Evolutionary conservation across 2,329 filamentous ascomycete species (phyloP).

Genomic region (Colletotrichum euphorbiae): DNA sequence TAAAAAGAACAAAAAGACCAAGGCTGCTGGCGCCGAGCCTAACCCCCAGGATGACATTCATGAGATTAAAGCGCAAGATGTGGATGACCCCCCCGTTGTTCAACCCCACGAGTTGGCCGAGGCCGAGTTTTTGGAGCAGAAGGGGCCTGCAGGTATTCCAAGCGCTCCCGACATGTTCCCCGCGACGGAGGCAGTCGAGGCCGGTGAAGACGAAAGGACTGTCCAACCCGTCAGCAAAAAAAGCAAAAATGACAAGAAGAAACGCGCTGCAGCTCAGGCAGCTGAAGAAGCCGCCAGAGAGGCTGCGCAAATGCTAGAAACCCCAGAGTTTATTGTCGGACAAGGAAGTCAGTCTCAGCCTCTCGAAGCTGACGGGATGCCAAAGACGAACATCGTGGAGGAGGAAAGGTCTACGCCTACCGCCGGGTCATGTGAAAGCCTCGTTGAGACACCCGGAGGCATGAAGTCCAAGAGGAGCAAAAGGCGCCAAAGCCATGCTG

Average conservation of each 20-base stretch:
- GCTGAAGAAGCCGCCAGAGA: neutral
- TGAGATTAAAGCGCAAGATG: conserved; percentile 2
- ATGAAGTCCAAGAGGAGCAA: conserved; percentile 42
- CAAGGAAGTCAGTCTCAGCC: neutral
- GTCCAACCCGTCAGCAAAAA: conserved; percentile 43
- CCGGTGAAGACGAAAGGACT: conserved; percentile 35
- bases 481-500: conserved; percentile 41
- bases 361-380: neutral
- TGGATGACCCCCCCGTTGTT: conserved; percentile 23
- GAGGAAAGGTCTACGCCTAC: neutral
- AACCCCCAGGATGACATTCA: conserved; percentile 16
- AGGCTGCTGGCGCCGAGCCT: conserved; percentile 23
- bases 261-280: conserved; percentile 12
- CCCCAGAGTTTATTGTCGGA: neutral
- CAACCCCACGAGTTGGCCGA: neutral
- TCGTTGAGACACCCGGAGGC: neutral
- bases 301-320: neutral
- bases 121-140: conserved; percentile 14
- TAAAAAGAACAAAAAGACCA: conserved; percentile 42
- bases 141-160: conserved; percentile 12
- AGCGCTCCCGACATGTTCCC: conserved; percentile 1
- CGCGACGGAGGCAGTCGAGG: conserved; percentile 28
- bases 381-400: neutral
- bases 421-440: neutral
- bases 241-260: conserved; percentile 41